Evolutionary conservation across 805 yeast genomes (phyloP).

Genomic region (Candida awuae): DNA sequence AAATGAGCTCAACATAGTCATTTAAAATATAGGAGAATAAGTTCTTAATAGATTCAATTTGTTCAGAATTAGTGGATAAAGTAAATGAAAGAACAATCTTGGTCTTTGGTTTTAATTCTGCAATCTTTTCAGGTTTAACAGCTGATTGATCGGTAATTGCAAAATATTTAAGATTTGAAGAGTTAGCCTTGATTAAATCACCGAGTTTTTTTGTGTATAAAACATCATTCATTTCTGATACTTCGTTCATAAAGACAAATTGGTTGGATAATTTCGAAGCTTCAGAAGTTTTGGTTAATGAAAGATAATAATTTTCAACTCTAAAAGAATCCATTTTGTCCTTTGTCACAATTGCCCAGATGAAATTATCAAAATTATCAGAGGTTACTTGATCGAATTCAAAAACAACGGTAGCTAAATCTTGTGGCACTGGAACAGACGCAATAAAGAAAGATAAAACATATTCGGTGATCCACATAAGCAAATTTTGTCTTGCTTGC

Average conservation of each 20-base stretch:
- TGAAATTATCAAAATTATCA: conserved; percentile 54
- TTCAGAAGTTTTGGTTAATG: conserved; percentile 77
- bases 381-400: conserved; percentile 39
- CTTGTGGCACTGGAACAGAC: conserved; percentile 46
- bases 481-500: conserved; percentile 72
- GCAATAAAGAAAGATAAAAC: conserved; percentile 51
- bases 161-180: conserved; percentile 49
- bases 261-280: conserved; percentile 60
- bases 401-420: conserved; percentile 55
- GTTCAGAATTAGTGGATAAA: conserved; percentile 41
- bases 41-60: conserved; percentile 46
- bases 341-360: conserved; percentile 81
- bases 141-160: conserved; percentile 79
- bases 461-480: conserved; percentile 58
- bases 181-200: conserved; percentile 32
- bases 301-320: conserved; percentile 68
- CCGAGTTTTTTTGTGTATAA: conserved; percentile 46
- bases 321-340: conserved; percentile 71
- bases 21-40: conserved; percentile 51
- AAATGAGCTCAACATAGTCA: conserved; percentile 27
- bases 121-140: conserved; percentile 57
- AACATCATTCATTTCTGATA: conserved; percentile 67
- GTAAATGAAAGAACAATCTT: conserved; percentile 48
- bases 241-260: conserved; percentile 85
- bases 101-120: conserved; percentile 47